Percentiles rank a stretch among this genome's conserved stretches.
phyloP scores from a whole-genome alignment of 768 basidiomycete species.

The Naganishia vishniacii region DNA sequence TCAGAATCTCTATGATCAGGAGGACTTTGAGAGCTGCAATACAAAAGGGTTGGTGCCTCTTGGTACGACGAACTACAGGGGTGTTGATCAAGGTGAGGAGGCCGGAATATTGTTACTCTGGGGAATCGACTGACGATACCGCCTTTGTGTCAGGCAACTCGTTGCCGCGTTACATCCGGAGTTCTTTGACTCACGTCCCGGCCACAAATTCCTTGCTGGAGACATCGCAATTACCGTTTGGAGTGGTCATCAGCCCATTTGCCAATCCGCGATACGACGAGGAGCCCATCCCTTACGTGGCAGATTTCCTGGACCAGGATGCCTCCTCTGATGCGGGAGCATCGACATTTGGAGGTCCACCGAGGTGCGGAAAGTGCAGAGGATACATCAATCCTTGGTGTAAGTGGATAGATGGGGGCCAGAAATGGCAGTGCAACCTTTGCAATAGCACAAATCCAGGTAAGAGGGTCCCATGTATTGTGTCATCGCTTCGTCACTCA shows the following conservation, averaged over 20 bases:
- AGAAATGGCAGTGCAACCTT: constrained; percentile 85
- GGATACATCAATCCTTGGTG: constrained; percentile 95
- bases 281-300: constrained; percentile 69
- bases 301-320: constrained; percentile 51
- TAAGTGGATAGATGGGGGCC: constrained; percentile 72
- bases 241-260: constrained; percentile 82
- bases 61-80: constrained; percentile 76
- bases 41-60: constrained; percentile 64
- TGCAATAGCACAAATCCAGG: constrained; percentile 80
- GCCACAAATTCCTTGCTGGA: constrained; percentile 68
- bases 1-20: constrained; percentile 68
- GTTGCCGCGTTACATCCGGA: constrained; percentile 79
- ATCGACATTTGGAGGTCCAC: constrained; percentile 60
- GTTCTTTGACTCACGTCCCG: constrained; percentile 86
- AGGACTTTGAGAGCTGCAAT: constrained; percentile 62
- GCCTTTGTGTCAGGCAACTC: constrained; percentile 90
- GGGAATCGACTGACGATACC: too few species aligned
- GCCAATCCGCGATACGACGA: constrained; percentile 64
- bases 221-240: constrained; percentile 78
- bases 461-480: too few species aligned
- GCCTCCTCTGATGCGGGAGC: constrained; percentile 22
- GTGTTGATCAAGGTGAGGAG: constrained; percentile 77
- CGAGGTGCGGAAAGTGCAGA: constrained; percentile 75
- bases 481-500: too few species aligned
- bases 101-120: not conserved